A percentile compares a stretch with the other conserved stretches of the same genome.
Evolutionary conservation across 164 flowering plant genomes (phyloP).

Genomic region (Vitis rupestris): DNA sequence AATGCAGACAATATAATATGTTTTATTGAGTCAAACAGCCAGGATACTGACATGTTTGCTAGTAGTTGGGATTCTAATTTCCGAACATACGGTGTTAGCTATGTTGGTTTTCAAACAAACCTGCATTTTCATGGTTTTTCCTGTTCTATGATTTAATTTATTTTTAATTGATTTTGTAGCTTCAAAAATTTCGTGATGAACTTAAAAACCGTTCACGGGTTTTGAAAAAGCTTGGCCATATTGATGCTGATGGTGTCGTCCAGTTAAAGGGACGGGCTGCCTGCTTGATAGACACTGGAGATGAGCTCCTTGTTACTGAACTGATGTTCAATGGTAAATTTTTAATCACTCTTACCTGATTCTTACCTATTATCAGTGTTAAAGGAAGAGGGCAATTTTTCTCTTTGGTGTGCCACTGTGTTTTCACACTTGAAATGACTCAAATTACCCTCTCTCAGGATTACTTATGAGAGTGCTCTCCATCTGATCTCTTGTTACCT

Average conservation of each 20-base stretch:
- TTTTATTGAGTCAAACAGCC: too few relatives aligned
- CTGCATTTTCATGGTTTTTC: neutral
- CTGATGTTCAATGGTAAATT: constrained; percentile 92
- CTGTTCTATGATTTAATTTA: constrained; percentile 5
- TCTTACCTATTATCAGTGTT: neutral
- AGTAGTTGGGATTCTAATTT: too few relatives aligned
- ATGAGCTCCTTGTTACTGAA: constrained; percentile 97
- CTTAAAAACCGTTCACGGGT: constrained; percentile 92
- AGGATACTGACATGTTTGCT: too few relatives aligned
- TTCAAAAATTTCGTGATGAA: constrained; percentile 97
- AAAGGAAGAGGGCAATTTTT: too few relatives aligned
- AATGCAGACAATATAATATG: neutral
- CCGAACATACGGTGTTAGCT: too few relatives aligned
- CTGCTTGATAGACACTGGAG: constrained; percentile 97
- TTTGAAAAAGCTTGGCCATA: constrained; percentile 92
- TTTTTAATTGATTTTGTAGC: constrained; percentile 39
- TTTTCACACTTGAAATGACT: too few relatives aligned
- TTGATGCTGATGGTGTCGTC: constrained; percentile 95
- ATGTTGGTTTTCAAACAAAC: too few relatives aligned
- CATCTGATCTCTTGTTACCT: too few relatives aligned
- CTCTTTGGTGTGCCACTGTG: too few relatives aligned
- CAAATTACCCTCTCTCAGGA: too few relatives aligned
- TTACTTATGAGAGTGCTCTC: too few relatives aligned
- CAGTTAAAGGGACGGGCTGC: constrained; percentile 98
- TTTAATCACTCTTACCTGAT: neutral